Evolutionary conservation across 2,329 filamentous ascomycete genomes (phyloP).

Genomic region (Pleoardoris graminearum): DNA sequence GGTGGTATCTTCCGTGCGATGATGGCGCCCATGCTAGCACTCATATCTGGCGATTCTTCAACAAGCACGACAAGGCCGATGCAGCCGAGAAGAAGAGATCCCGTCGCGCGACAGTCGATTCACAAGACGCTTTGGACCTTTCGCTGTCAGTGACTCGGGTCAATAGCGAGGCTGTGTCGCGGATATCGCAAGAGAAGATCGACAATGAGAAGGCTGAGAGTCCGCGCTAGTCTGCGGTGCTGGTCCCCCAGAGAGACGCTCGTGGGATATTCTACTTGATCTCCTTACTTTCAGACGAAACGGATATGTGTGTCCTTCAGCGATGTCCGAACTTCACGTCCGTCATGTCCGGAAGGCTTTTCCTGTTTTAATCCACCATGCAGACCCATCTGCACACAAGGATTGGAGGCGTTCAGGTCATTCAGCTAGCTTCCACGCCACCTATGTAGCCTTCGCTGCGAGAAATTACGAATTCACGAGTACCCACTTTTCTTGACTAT

Average conservation of each 20-base stretch:
- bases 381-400: background rate
- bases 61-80: conserved; percentile 17
- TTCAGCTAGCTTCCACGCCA: too few relatives aligned
- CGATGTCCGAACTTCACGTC: background rate
- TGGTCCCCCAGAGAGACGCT: background rate
- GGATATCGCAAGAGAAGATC: conserved; percentile 20
- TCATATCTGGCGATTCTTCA: conserved; percentile 19
- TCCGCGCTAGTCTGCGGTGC: background rate
- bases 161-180: conserved; percentile 19
- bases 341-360: background rate
- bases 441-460: too few relatives aligned
- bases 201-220: conserved; percentile 17
- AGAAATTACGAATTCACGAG: too few relatives aligned
- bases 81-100: conserved; percentile 3
- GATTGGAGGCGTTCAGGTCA: background rate
- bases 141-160: conserved; percentile 31
- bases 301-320: background rate
- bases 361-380: background rate
- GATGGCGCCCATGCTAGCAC: conserved; percentile 29
- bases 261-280: background rate
- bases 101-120: conserved; percentile 12
- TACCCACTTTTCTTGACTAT: too few relatives aligned
- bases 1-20: conserved; percentile 36
- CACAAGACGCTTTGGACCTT: conserved; percentile 7
- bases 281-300: background rate